Percentiles rank a stretch among this genome's conserved stretches.
These are phyloP conservation scores for Tylopilus plumbeoviolaceoides DNA, from an alignment of 768 basidiomycete species.

Conservation along the genomic window DNA sequence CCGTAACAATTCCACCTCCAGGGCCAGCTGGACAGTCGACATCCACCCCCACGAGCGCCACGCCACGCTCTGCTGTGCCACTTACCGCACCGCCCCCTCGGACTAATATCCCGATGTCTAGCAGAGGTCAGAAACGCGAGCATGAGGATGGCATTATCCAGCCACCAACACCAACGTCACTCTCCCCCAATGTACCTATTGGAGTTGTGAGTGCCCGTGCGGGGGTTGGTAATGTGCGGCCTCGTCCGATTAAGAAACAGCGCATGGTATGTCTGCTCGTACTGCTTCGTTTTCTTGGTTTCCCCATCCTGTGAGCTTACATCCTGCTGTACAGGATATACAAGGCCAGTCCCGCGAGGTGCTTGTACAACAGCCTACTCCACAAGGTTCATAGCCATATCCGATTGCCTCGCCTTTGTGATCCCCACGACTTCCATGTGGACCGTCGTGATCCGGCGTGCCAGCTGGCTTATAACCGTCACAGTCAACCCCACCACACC, in stretches of 20 bases:
- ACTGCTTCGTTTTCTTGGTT: not conserved
- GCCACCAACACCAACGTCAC: slow-evolving; percentile 19
- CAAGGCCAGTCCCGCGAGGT: slow-evolving; percentile 62
- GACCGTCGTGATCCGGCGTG: slow-evolving; percentile 5
- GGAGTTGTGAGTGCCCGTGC: slow-evolving; percentile 50
- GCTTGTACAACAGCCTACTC: slow-evolving; percentile 68
- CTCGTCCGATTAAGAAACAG: slow-evolving; percentile 73
- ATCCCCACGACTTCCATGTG: slow-evolving; percentile 4
- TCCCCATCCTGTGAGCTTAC: slow-evolving; percentile 2
- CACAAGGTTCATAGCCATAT: slow-evolving; percentile 52
- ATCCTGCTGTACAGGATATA: slow-evolving; percentile 42
- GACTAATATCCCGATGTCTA: slow-evolving; percentile 5
- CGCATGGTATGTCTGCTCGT: slow-evolving; percentile 51
- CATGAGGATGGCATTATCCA: slow-evolving; percentile 24
- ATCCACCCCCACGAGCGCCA: slow-evolving; percentile 31
- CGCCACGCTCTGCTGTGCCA: slow-evolving; percentile 28
- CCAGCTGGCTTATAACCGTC: slow-evolving; percentile 6
- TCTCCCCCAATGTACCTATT: slow-evolving; percentile 24
- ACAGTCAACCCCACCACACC: slow-evolving; percentile 2
- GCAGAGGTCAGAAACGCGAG: slow-evolving; percentile 34
- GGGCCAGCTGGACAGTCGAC: slow-evolving; percentile 25
- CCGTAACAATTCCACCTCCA: slow-evolving; percentile 32
- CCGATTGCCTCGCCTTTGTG: not conserved
- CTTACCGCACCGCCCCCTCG: slow-evolving; percentile 24
- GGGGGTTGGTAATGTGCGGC: slow-evolving; percentile 53